Evolutionary conservation across 345 rosid species (phyloP).

Genomic region (Syzygium oleosum): DNA sequence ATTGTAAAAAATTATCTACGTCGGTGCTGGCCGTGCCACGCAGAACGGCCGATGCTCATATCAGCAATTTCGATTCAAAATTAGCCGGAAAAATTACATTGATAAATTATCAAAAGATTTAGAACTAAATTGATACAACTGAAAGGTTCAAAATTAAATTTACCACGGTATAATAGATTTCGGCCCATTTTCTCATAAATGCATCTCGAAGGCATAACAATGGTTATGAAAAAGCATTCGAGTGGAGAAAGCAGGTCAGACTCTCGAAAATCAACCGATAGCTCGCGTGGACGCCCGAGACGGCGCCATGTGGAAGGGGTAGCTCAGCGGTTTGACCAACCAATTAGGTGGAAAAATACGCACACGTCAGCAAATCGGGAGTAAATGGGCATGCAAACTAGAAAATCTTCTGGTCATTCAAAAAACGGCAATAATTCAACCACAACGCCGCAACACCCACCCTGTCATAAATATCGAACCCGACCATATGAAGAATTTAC

Average conservation of each 20-base stretch:
- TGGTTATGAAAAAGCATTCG: not conserved
- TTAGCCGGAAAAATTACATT: too few relatives aligned
- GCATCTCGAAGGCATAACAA: too few relatives aligned
- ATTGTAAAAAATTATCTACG: too few relatives aligned
- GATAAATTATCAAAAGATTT: too few relatives aligned
- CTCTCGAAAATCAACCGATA: not conserved
- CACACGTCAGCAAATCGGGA: not conserved
- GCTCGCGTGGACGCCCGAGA: constrained; percentile 6
- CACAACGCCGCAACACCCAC: not conserved
- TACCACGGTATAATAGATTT: too few relatives aligned
- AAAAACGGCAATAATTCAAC: not conserved
- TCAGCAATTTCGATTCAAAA: too few relatives aligned
- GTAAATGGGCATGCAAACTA: not conserved
- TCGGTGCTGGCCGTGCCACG: too few relatives aligned
- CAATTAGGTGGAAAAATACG: not conserved
- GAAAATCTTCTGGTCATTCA: not conserved
- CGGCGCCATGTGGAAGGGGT: constrained; percentile 20
- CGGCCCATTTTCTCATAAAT: too few relatives aligned
- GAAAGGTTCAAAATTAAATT: too few relatives aligned
- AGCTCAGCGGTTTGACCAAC: constrained; percentile 15
- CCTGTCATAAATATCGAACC: not conserved
- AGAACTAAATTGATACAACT: too few relatives aligned
- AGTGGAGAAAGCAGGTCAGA: not conserved
- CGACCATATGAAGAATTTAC: not conserved
- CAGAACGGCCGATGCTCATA: too few relatives aligned